These are phyloP conservation scores for Aplosporella prunicola DNA, from an alignment of 2,329 filamentous ascomycete genomes.

Conservation along the genomic window DNA sequence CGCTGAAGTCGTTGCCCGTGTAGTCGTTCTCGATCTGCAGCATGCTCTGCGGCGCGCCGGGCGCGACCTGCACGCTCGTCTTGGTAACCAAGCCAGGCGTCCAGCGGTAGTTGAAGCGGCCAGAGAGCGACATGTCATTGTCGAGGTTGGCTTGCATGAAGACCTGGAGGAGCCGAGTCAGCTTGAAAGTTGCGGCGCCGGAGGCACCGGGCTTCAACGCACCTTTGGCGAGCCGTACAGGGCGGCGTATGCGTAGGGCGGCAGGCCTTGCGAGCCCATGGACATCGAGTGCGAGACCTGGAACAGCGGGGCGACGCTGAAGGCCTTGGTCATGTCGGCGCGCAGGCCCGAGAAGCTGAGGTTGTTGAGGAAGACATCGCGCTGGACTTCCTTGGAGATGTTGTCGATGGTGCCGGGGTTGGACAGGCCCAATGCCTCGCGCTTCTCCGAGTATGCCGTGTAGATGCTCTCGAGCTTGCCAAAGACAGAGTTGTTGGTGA, in stretches of 20 bases:
- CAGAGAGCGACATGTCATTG: constrained; percentile 78
- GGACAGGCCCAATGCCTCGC: constrained; percentile 75
- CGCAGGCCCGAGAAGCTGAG: constrained; percentile 94
- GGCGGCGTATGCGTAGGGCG: constrained; percentile 89
- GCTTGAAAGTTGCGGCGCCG: constrained; percentile 7
- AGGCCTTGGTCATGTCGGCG: constrained; percentile 92
- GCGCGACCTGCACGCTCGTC: constrained; percentile 74
- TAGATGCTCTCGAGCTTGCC: constrained; percentile 66
- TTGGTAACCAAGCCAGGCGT: constrained; percentile 71
- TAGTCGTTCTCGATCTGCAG: constrained; percentile 94
- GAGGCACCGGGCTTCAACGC: constrained; percentile 25
- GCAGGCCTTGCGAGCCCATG: constrained; percentile 79
- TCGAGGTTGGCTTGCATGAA: constrained; percentile 95
- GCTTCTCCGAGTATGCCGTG: constrained; percentile 71
- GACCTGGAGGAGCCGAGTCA: constrained; percentile 47
- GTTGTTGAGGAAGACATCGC: constrained; percentile 93
- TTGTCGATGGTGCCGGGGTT: constrained; percentile 92
- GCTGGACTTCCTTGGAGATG: constrained; percentile 83
- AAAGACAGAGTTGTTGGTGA: constrained; percentile 66
- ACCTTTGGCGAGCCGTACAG: constrained; percentile 92
- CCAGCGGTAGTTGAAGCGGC: constrained; percentile 92
- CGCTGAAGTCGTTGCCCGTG: constrained; percentile 84
- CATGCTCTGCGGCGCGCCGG: constrained; percentile 71
- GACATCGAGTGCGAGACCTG: constrained; percentile 96
- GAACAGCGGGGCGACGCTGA: constrained; percentile 88